Conservation (phyloP, 2,329 filamentous ascomycete species). For the Beauveria australis region DNA sequence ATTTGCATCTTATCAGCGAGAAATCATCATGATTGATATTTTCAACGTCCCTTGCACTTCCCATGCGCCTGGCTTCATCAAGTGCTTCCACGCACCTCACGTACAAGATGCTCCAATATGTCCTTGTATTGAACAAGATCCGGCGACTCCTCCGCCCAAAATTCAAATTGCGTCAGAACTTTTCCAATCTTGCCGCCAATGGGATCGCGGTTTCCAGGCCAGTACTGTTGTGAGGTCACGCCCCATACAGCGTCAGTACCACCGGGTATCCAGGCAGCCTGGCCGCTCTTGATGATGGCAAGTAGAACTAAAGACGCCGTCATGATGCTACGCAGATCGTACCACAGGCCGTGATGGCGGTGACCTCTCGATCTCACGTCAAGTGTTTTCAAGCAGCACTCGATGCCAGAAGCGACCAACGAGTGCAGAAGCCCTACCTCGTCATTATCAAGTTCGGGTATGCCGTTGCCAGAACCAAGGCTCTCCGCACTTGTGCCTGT, state of each 20-base stretch:
- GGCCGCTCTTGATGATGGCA: constrained; percentile 15
- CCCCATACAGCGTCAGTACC: constrained; percentile 15
- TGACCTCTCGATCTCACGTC: constrained; percentile 16
- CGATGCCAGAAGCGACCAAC: constrained; percentile 15
- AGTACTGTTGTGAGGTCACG: constrained; percentile 2
- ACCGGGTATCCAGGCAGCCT: constrained; percentile 15
- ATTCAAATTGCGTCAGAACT: constrained; percentile 15
- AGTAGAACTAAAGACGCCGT: constrained; percentile 14
- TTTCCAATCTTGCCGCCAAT: constrained; percentile 16
- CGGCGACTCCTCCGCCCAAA: constrained; percentile 15
- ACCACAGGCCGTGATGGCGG: constrained; percentile 21
- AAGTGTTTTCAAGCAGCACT: constrained; percentile 17
- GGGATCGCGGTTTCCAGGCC: constrained; percentile 4
- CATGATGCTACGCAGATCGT: constrained; percentile 17
- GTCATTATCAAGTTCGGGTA: constrained; percentile 10
- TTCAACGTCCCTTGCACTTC: not conserved
- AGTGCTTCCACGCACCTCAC: constrained; percentile 13
- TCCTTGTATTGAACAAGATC: constrained; percentile 14
- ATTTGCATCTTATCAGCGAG: not conserved
- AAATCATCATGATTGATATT: not conserved
- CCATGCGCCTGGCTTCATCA: not conserved
- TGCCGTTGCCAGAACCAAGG: not conserved
- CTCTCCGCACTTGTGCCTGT: not conserved
- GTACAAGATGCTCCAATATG: constrained; percentile 11
- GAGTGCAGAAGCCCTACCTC: constrained; percentile 14